Evolutionary conservation across 202 grass and related monocot genomes (phyloP).

Genomic region (Dendrocalamus latiflorus): DNA sequence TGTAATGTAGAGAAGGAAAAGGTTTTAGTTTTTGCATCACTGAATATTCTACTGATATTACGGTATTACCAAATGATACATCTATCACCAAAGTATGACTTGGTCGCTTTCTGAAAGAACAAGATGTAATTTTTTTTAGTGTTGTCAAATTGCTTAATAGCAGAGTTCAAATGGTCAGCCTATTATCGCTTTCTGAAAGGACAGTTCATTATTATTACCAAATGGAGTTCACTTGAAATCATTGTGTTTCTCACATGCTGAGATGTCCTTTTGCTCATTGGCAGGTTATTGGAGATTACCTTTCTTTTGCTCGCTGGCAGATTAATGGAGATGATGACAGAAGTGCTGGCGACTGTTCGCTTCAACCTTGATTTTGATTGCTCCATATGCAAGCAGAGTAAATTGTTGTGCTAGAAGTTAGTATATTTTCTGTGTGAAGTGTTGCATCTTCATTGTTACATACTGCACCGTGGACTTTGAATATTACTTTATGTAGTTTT

Average conservation of each 20-base stretch:
- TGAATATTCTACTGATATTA: not conserved
- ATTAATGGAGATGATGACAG: not conserved
- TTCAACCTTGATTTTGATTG: not conserved
- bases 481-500: not conserved
- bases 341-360: not conserved
- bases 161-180: slow-evolving; percentile 1
- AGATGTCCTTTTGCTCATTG: not conserved
- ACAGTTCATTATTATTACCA: no score
- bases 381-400: not conserved
- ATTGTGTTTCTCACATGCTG: slow-evolving; percentile 5
- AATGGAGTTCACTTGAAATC: not conserved
- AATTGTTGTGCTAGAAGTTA: not conserved
- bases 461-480: not conserved
- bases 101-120: not conserved
- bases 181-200: not conserved
- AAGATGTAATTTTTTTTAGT: not conserved
- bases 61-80: not conserved
- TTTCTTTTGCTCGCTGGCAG: not conserved
- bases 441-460: not conserved
- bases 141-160: not conserved
- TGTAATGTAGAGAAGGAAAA: not conserved
- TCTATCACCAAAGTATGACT: not conserved
- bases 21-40: not conserved
- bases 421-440: not conserved
- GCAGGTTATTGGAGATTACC: not conserved